Evolutionary conservation across 805 yeast species (phyloP).

Genomic region (Yamadazyma endophytica): DNA sequence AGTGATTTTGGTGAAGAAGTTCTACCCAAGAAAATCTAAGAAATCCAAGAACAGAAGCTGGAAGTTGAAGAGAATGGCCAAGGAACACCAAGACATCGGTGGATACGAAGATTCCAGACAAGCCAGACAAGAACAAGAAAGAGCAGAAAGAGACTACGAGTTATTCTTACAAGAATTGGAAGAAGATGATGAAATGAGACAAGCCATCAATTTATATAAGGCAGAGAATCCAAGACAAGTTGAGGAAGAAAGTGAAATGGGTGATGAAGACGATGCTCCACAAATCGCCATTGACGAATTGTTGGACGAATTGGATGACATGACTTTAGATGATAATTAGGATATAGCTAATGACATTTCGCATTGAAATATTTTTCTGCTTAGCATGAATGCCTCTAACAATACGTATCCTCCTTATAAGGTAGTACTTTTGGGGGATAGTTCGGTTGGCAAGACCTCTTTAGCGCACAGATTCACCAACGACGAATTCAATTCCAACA

Average conservation of each 20-base stretch:
- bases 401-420: constrained; percentile 35
- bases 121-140: constrained; percentile 83
- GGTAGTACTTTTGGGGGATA: constrained; percentile 47
- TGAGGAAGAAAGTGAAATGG: constrained; percentile 44
- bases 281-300: constrained; percentile 86
- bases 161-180: constrained; percentile 94
- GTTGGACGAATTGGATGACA: constrained; percentile 89
- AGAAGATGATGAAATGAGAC: constrained; percentile 93
- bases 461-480: constrained; percentile 75
- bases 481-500: constrained; percentile 67
- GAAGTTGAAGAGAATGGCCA: constrained; percentile 97
- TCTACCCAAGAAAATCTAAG: constrained; percentile 74
- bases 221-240: constrained; percentile 31
- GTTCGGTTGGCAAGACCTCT: constrained; percentile 66
- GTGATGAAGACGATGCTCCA: constrained; percentile 76
- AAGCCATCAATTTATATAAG: constrained; percentile 84
- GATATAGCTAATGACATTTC: no score
- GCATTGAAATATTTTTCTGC: no score
- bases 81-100: constrained; percentile 84
- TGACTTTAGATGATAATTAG: constrained; percentile 65
- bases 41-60: constrained; percentile 77
- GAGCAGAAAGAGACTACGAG: constrained; percentile 94
- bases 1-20: constrained; percentile 83
- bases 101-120: constrained; percentile 67
- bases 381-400: no score